phyloP scores from a whole-genome alignment of 805 yeast species.

The Zygosaccharomyces rouxii region DNA sequence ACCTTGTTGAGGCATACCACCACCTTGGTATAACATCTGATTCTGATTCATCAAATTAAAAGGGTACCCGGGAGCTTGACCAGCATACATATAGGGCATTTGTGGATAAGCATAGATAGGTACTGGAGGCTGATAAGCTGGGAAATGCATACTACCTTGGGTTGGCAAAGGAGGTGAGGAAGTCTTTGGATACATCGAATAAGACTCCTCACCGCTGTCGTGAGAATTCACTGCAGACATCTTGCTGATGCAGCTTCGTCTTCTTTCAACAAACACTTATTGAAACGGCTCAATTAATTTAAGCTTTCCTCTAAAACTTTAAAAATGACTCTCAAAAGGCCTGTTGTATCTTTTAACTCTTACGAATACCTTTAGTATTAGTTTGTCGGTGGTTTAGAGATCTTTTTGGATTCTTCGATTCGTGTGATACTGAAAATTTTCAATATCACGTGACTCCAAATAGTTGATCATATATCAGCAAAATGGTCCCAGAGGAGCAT shows the following conservation, averaged over 20 bases:
- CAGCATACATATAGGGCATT: constrained; percentile 27
- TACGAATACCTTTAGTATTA: background rate
- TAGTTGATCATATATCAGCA: background rate
- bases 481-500: background rate
- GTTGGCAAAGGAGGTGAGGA: constrained; percentile 31
- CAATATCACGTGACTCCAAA: background rate
- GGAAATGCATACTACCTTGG: constrained; percentile 31
- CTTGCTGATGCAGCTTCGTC: constrained; percentile 4
- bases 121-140: constrained; percentile 27
- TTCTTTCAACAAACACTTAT: background rate
- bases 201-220: constrained; percentile 29
- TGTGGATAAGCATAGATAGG: constrained; percentile 32
- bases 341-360: background rate
- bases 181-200: constrained; percentile 35
- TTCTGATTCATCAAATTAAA: constrained; percentile 31
- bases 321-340: background rate
- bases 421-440: constrained; percentile 2
- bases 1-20: constrained; percentile 13
- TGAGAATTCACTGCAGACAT: constrained; percentile 16
- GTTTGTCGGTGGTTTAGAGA: background rate
- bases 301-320: background rate
- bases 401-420: background rate
- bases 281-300: background rate
- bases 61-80: constrained; percentile 27
- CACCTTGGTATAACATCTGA: constrained; percentile 26